Evolutionary conservation across 768 basidiomycete genomes (phyloP).

Genomic region (Cystofilobasidium ferigula): DNA sequence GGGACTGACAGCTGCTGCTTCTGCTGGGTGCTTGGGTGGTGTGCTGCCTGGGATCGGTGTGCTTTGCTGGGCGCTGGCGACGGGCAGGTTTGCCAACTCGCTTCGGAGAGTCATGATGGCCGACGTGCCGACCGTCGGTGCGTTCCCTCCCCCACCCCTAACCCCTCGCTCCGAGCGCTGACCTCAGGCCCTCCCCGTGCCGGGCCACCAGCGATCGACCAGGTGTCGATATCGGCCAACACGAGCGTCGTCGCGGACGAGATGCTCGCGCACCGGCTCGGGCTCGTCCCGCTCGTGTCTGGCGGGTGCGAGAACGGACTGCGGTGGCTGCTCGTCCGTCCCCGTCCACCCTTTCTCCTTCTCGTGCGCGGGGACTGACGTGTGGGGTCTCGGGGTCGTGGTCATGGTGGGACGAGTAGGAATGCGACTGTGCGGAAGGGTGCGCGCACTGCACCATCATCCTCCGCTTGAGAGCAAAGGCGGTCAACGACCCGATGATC

Average conservation of each 20-base stretch:
- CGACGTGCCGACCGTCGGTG: slow-evolving; percentile 89
- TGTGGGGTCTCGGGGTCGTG: slow-evolving; percentile 24
- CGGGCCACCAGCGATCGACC: slow-evolving; percentile 67
- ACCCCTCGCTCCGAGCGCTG: not conserved
- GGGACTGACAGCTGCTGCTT: slow-evolving; percentile 24
- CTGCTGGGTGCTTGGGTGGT: slow-evolving; percentile 1
- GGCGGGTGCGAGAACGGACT: slow-evolving; percentile 80
- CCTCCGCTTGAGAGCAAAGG: slow-evolving; percentile 62
- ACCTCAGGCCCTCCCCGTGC: too few species aligned
- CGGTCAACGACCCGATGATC: slow-evolving; percentile 58
- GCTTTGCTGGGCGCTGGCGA: not conserved
- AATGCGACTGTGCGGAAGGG: slow-evolving; percentile 75
- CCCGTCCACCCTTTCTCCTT: not conserved
- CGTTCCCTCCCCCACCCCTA: slow-evolving; percentile 34
- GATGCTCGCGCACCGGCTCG: slow-evolving; percentile 90
- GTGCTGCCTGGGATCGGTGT: too few species aligned
- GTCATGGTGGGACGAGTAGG: too few species aligned
- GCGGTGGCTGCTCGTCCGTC: slow-evolving; percentile 35
- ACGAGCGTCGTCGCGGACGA: slow-evolving; percentile 92
- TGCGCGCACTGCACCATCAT: slow-evolving; percentile 79
- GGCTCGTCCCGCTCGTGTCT: slow-evolving; percentile 82
- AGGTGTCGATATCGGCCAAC: slow-evolving; percentile 84
- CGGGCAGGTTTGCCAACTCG: slow-evolving; percentile 79
- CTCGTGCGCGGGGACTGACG: slow-evolving; percentile 25
- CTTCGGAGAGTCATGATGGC: slow-evolving; percentile 88